Conservation (phyloP, 2,329 filamentous ascomycete species). For the Incumbomyces delicatus region DNA sequence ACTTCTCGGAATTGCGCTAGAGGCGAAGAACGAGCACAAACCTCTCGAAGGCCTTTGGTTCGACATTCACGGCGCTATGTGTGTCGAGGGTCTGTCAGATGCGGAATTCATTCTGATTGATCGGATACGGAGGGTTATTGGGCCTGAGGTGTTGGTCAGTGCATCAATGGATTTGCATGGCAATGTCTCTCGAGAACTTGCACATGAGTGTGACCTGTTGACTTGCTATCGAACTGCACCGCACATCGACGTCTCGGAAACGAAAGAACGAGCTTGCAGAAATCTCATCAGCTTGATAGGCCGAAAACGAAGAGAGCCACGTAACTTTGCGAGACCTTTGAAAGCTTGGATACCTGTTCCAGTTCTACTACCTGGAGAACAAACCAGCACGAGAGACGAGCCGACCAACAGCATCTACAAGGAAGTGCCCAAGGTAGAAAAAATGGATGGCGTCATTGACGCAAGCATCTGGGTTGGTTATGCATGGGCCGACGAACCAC, state of each 20-base stretch:
- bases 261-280: constrained; percentile 42
- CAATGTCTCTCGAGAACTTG: constrained; percentile 42
- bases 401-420: constrained; percentile 44
- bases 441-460: constrained; percentile 35
- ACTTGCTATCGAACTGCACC: constrained; percentile 47
- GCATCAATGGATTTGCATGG: constrained; percentile 49
- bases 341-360: constrained; percentile 47
- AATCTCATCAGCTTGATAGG: constrained; percentile 38
- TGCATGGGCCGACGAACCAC: constrained; percentile 46
- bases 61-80: constrained; percentile 49
- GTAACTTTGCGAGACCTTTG: constrained; percentile 27
- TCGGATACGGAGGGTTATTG: constrained; percentile 38
- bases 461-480: constrained; percentile 49
- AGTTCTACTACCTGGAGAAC: constrained; percentile 44
- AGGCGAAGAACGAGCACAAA: constrained; percentile 7
- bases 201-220: constrained; percentile 42
- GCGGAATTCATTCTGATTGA: constrained; percentile 39
- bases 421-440: constrained; percentile 37
- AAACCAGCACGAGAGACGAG: constrained; percentile 46
- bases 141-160: constrained; percentile 39
- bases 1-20: constrained; percentile 29
- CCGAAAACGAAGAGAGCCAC: constrained; percentile 9
- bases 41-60: constrained; percentile 44
- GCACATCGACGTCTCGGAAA: constrained; percentile 42
- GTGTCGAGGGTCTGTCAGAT: constrained; percentile 42